Evolutionary conservation across 2,329 filamentous ascomycete species (phyloP).

Genomic region (Aspergillus intermedius): DNA sequence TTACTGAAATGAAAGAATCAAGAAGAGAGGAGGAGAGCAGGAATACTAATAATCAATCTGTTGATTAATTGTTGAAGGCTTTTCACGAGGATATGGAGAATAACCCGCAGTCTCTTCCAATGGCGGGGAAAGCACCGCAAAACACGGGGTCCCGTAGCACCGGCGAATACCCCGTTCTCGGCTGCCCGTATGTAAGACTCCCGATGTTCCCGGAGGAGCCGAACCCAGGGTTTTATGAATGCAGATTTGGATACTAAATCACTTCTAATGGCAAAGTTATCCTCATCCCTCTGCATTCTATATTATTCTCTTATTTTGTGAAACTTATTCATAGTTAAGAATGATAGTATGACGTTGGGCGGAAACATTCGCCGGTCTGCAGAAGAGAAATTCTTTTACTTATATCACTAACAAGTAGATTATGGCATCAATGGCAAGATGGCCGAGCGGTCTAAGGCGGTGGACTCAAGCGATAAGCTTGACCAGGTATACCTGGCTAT

Average conservation of each 20-base stretch:
- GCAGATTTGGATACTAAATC: too few species aligned
- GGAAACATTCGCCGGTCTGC: too few species aligned
- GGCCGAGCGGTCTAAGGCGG: background rate
- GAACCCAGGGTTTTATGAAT: too few species aligned
- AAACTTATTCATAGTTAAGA: too few species aligned
- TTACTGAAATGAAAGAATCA: background rate
- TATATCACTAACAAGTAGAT: background rate
- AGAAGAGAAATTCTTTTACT: too few species aligned
- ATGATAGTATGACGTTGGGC: too few species aligned
- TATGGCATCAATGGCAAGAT: background rate
- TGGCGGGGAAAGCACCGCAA: background rate
- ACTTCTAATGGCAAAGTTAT: too few species aligned
- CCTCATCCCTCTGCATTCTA: too few species aligned
- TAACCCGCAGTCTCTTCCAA: background rate
- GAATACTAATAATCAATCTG: too few species aligned
- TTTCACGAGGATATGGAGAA: background rate
- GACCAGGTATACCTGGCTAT: background rate
- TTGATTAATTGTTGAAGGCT: background rate
- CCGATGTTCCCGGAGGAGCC: background rate
- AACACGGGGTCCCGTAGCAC: background rate
- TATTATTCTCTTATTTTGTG: too few species aligned
- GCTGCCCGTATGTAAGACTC: background rate
- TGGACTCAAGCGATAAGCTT: background rate
- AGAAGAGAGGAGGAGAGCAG: background rate
- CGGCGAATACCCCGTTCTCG: background rate